Base-by-base conservation (phyloP, 2,329 filamentous ascomycete genomes). In the Cladophialophora chaetospira region DNA sequence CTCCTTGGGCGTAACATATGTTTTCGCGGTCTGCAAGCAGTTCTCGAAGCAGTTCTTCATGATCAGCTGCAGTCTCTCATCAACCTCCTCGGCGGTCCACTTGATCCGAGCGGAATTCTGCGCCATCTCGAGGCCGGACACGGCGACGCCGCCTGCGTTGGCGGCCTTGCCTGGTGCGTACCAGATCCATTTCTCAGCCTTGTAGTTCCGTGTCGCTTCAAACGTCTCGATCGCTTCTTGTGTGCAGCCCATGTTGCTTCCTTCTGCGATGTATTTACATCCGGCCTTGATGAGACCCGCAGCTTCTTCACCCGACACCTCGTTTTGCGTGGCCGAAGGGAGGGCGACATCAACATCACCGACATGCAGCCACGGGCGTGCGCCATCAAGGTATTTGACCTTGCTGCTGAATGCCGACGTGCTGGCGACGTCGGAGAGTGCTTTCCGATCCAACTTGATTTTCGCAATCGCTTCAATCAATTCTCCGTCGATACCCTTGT, bases 241-340 rank as follows among this genome's bases (percentile, higher is more conserved):
- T 29, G 92, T 97, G 82, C 91, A 97, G 64, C 94, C 94, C 94
- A 99, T 97, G 85, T 97, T 97, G 77, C 88, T 94, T 55, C 94
- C 94, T 79, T 99, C 94, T 57, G 94, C 94, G 65, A 97, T 87
- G 80, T 91, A 95, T 73, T 87, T 85, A 71, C 82, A 83, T 66
- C 93, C 93, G 58, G 82, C 83, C 47, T 82, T 82, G 58, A 97
- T 84, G 42, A 97, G 84, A 15, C 83, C 85, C 78, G 90, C 80
- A 51, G 92, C 94, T 81, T 99, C 94, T 68, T 94, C 91, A 72
- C 87, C 86, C 71, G 84, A 91, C 70, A 99, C 91, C 79, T 99
- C 94, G 81, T 99, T 99, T 82, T 99, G 92, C 59, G 94, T 97
- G 36, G 94, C 94, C 69, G 84, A 92, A 51, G 94, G 94, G 55